Evolutionary conservation across 2,329 filamentous ascomycete genomes (phyloP), one percentile per base, ranked within the genome.

Genomic region (Fusarium sp.): DNA sequence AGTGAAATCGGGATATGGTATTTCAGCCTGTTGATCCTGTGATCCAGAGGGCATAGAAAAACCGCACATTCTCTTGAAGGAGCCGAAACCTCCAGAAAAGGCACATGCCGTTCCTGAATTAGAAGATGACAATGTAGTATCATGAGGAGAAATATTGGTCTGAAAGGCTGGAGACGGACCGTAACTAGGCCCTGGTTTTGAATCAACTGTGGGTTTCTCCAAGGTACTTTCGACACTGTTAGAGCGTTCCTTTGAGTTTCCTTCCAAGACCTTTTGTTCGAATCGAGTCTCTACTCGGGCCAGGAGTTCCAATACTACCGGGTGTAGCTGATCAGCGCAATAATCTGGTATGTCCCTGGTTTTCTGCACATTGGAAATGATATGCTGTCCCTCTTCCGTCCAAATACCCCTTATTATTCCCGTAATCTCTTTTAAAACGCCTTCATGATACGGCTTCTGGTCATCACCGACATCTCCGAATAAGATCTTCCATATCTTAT

Each of bases 341-440:
- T 18, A 5, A 11, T 11, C 23, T 14, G 43, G 53, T n/a, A 56
- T 56, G 12, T 26, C 30, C 5, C 31, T 37, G 8, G 43, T n/a
- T 41, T 31, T 46, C 14, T 48, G 14, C 25, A 49, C 6, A 6
- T 41, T 50, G 14, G 10, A 23, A n/a, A 57, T 6, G 26, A 57
- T 49, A 18, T 41, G 25, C 7, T 14, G 7, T 9, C 53, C 53
- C 10, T 57, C 53, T 18, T 57, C 16, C 25, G n/a, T 41, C 53
- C 43, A 57, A 23, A 49, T 41, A 25, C n/a, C 53, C 34, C 43
- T 37, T 41, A 57, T 19, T 25, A 57, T 57, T 16, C 43, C 25
- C 5, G 53, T 50, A 13, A 57, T 41, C 14, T 57, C 53, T 26
- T 49, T 57, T 14, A 57, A 21, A 19, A 57, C 53, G 18, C 54